Conservation (phyloP, 1,284 basidiomycete genomes). For the Schizophyllum amplum region DNA sequence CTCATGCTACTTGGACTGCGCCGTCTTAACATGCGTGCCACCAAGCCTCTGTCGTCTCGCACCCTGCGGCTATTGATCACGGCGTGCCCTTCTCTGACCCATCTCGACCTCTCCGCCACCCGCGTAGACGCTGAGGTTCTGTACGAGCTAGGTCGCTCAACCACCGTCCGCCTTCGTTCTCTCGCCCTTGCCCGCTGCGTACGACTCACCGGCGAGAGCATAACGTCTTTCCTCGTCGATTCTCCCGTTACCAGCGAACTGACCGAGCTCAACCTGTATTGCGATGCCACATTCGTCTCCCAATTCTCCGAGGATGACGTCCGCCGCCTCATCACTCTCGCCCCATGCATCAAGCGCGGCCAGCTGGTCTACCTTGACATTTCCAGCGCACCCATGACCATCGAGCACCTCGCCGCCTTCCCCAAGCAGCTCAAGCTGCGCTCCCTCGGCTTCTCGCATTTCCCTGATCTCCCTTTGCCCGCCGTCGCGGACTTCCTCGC, state of each 20-base stretch:
- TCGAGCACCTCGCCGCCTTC: constrained; percentile 45
- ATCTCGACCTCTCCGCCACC: constrained; percentile 86
- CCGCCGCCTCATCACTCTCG: constrained; percentile 56
- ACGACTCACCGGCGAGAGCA: constrained; percentile 72
- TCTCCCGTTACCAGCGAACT: constrained; percentile 61
- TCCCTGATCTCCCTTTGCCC: constrained; percentile 63
- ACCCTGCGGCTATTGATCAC: constrained; percentile 77
- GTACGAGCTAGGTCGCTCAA: constrained; percentile 51
- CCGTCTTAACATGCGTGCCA: constrained; percentile 81
- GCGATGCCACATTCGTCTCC: constrained; percentile 82
- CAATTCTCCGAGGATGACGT: constrained; percentile 70
- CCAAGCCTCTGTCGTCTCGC: constrained; percentile 66
- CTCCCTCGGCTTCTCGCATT: constrained; percentile 83
- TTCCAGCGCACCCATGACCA: constrained; percentile 73
- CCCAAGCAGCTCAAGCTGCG: constrained; percentile 71
- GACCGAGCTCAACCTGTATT: constrained; percentile 82
- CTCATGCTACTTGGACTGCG: constrained; percentile 69
- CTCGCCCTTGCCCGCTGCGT: constrained; percentile 88
- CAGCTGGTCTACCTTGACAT: constrained; percentile 84
- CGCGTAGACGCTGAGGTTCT: constrained; percentile 77
- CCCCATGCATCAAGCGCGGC: constrained; percentile 79
- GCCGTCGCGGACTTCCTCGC: constrained; percentile 67
- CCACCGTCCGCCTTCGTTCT: constrained; percentile 63
- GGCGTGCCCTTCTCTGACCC: constrained; percentile 82
- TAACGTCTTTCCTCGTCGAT: constrained; percentile 69